phyloP scores from a whole-genome alignment of 164 flowering plant genomes.

The Cinnamomum micranthum region DNA sequence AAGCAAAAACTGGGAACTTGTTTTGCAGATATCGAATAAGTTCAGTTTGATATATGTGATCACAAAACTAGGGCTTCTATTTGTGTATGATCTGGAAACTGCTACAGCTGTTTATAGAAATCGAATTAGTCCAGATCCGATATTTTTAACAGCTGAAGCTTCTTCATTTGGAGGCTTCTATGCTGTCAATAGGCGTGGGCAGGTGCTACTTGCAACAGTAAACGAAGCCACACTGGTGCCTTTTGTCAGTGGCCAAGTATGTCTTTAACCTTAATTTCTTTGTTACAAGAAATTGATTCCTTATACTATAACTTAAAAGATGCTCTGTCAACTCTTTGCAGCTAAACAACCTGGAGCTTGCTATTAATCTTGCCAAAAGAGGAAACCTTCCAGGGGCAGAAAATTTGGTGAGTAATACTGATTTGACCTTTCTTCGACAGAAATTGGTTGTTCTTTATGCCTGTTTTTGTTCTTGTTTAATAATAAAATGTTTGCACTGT shows the following conservation, averaged over 20 bases:
- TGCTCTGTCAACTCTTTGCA: conserved; percentile 21
- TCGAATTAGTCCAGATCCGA: conserved; percentile 98
- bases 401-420: conserved; percentile 54
- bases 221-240: conserved; percentile 92
- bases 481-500: too few relatives aligned
- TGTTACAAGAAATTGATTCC: conserved; percentile 1
- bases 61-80: conserved; percentile 94
- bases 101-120: conserved; percentile 95
- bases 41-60: conserved; percentile 86
- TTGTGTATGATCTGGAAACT: conserved; percentile 96
- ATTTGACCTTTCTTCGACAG: too few relatives aligned
- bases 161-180: conserved; percentile 94
- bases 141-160: conserved; percentile 95
- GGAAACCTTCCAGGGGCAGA: conserved; percentile 55
- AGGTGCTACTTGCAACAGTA: conserved; percentile 93
- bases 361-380: conserved; percentile 28
- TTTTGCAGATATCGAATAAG: conserved; percentile 83
- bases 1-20: neutral
- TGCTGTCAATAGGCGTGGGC: conserved; percentile 94
- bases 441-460: too few relatives aligned
- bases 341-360: conserved; percentile 77
- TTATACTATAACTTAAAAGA: conserved; percentile 6
- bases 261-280: conserved; percentile 8
- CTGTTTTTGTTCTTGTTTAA: too few relatives aligned
- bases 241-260: conserved; percentile 94